Base-by-base conservation (phyloP, 2,329 filamentous ascomycete genomes). In the Ophiostoma ips region DNA sequence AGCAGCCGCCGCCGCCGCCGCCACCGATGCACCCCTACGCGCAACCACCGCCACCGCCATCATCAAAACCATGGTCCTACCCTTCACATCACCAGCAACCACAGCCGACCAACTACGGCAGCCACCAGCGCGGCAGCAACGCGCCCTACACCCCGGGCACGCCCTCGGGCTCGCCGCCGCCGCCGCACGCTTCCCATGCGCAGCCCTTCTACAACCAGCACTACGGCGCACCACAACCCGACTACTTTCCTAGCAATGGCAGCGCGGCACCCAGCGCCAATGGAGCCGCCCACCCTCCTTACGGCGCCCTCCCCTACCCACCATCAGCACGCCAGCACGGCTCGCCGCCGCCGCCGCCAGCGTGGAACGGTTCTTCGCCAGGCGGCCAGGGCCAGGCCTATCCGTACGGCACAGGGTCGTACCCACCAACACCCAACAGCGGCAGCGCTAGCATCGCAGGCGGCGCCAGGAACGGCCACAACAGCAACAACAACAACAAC, bases 271-370 rank as follows among this genome's bases (percentile, higher is more conserved):
- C 57, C 0, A 49, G 49, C 19, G 44, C 53, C 11, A 61, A 59
- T 34, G 60, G 59, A 4, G 55, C 57, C 2, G 51, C 53, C 3
- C 58, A 56, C 9, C 46, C 55, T 1, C 54, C 55, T 3, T 55
- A 55, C 33, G 36, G 33, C 10, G 38, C 53, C 3, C 36, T 45
- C 2, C 47, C 55, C 5, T 60, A 58, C 30, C 9, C 53, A 52
- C 8, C 57, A 52, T 35, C 48, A 46, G 5, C 37, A 12, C 16
- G 49, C 1, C 50, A 46, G 6, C 40, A 36, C 3, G 38, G 50
- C 6, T 36, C 50, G 2, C 35, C 48, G 9, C 24, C 46, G 1
- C 40, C 41, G 30, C 36, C 33, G n/a, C 36, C n/a, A 12, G 19
- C 12, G 10, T 41, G 37, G 37, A 34, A 46, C 43, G 47, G 48